Evolutionary conservation across 768 basidiomycete genomes (phyloP), one percentile per base, ranked within the genome.

Genomic region (Trametes villosa): DNA sequence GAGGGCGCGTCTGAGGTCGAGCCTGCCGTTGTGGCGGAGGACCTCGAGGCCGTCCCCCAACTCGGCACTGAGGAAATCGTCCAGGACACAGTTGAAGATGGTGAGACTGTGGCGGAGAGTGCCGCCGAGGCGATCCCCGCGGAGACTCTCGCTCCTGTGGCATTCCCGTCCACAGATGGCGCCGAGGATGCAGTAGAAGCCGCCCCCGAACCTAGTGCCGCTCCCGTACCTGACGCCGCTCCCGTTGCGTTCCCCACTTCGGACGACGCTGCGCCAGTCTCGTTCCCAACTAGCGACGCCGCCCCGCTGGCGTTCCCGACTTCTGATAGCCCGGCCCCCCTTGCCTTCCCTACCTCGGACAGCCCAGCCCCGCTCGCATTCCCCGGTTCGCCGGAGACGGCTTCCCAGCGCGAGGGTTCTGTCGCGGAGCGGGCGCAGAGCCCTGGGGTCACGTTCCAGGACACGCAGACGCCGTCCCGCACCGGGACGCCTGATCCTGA

Each of bases 401-500:
- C 60, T 30, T 77, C 70, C 65, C 73, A 44, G 55, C 73, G 66
- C 56, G 66, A 71, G 20, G 71, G 73, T 27, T 73, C 76, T 8
- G 71, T 69, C 38, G 60, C 60, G 31, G 53, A 68, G 58, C 61
- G 65, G 53, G 20, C 60, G 46, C 70, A 68, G 42, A 51, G 62
- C 26, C 79, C 79, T 24, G 84, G 76, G 36, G 87, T 93, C 24
- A 90, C 91, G 2, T 93, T 93, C 71, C 87, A 84, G 60, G 79
- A 77, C 49, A 75, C 82, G 30, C 60, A 79, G 41, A 80, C 85
- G 4, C 87, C 88, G n/a, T 78, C 84, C 3, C 86, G 90, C 30
- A 82, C 81, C 36, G 85, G 83, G n/a, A 85, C 89, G 8, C 89
- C 91, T 6, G 89, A 92, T 67, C 80, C 80, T 1, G 89, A 89